These are phyloP conservation scores for Aspergillus sp. DNA, from an alignment of 2,329 filamentous ascomycete species.

Conservation along the genomic window DNA sequence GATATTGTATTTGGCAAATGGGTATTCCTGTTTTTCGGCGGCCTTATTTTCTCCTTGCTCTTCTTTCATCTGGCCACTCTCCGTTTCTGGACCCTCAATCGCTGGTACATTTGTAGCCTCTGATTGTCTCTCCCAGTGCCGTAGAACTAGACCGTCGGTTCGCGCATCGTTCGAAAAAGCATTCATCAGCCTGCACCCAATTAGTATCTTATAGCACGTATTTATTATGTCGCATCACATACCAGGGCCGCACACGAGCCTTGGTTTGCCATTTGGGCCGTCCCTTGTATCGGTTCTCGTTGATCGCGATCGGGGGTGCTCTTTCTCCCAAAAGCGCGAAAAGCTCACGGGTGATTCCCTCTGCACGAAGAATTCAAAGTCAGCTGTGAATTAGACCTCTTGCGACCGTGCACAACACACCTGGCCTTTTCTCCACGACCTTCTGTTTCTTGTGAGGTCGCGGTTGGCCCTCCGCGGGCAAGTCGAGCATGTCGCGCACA, in stretches of 20 bases:
- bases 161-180: constrained; percentile 78
- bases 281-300: constrained; percentile 54
- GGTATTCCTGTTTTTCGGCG: constrained; percentile 47
- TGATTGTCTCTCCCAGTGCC: constrained; percentile 75
- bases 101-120: constrained; percentile 42
- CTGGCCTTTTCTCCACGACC: constrained; percentile 57
- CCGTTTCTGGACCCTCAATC: constrained; percentile 38
- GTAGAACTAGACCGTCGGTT: constrained; percentile 67
- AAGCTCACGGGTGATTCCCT: constrained; percentile 53
- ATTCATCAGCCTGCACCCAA: constrained; percentile 61
- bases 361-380: constrained; percentile 22
- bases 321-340: constrained; percentile 52
- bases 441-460: constrained; percentile 75
- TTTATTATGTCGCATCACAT: constrained; percentile 24
- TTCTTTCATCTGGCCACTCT: constrained; percentile 40
- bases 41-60: constrained; percentile 33
- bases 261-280: constrained; percentile 49
- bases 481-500: constrained; percentile 83
- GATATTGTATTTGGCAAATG: constrained; percentile 87
- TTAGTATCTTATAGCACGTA: background rate
- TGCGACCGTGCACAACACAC: constrained; percentile 37
- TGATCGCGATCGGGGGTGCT: constrained; percentile 53
- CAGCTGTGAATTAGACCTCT: background rate
- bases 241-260: constrained; percentile 45
- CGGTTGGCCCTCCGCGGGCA: constrained; percentile 62